A percentile compares a stretch with the other conserved stretches of the same genome.
phyloP scores from a whole-genome alignment of 805 yeast genomes.

The Candida sanyiensis region DNA sequence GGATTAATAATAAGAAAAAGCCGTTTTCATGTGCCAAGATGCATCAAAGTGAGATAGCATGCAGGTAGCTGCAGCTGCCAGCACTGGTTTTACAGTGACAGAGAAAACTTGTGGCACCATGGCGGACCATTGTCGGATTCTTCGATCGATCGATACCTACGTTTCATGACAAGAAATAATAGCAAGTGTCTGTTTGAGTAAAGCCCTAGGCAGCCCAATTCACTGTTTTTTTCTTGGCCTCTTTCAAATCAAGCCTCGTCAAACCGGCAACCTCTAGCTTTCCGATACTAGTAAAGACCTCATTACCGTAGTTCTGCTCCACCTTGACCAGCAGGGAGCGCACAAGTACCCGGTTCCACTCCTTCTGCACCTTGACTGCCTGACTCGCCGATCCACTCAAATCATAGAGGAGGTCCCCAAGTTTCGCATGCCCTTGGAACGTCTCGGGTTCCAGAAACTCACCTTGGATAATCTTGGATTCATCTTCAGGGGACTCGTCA shows the following conservation, averaged over 20 bases:
- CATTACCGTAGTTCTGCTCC: constrained; percentile 33
- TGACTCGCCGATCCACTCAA: constrained; percentile 22
- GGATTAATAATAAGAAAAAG: too few species aligned
- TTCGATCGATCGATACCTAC: too few species aligned
- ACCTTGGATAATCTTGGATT: too few species aligned
- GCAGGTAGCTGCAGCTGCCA: too few species aligned
- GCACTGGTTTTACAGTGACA: too few species aligned
- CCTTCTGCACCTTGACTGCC: constrained; percentile 26
- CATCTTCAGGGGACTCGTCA: constrained; percentile 8
- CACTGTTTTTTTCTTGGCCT: not conserved
- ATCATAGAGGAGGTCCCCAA: constrained; percentile 28
- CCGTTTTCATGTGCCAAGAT: too few species aligned
- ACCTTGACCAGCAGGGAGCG: constrained; percentile 29
- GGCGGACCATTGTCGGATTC: too few species aligned
- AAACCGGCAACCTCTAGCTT: constrained; percentile 40
- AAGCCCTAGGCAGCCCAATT: not conserved
- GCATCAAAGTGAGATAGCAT: too few species aligned
- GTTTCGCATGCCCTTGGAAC: constrained; percentile 15
- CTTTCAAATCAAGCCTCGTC: constrained; percentile 28
- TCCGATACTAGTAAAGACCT: constrained; percentile 31
- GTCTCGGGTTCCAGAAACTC: constrained; percentile 1
- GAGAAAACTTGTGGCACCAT: too few species aligned
- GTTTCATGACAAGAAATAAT: not conserved
- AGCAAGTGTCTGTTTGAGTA: not conserved
- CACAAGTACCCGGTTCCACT: constrained; percentile 29